Percentiles rank a stretch among this genome's conserved stretches.
Conservation (phyloP, 192 early-diverging fungal species). For the Backusella parvicylindrica region DNA sequence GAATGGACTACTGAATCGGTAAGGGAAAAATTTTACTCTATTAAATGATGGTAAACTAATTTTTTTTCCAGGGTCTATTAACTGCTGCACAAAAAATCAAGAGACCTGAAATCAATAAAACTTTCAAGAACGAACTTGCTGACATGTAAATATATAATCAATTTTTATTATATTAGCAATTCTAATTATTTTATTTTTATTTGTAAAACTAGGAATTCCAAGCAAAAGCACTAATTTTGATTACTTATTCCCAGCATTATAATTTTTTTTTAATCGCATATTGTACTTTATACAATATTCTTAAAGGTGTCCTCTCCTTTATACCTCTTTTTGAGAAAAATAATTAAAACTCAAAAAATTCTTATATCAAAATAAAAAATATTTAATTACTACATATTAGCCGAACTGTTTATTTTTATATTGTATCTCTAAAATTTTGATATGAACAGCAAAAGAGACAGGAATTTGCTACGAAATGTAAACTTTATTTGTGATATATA, state of each 20-base stretch:
- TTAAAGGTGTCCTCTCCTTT: neutral
- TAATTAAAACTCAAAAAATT: neutral
- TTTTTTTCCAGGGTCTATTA: constrained; percentile 48
- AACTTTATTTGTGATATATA: neutral
- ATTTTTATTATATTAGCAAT: neutral
- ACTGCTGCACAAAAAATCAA: constrained; percentile 92
- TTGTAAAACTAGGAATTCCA: neutral
- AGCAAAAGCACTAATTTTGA: constrained; percentile 5
- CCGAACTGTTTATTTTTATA: too few species aligned
- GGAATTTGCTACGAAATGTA: neutral
- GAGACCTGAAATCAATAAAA: constrained; percentile 67
- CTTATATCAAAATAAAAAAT: neutral
- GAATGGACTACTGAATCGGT: constrained; percentile 91
- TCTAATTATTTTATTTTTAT: neutral
- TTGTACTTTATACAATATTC: neutral
- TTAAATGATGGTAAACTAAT: neutral
- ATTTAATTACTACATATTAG: neutral
- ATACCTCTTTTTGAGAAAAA: neutral
- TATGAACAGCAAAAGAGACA: neutral
- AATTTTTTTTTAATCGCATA: neutral
- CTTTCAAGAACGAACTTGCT: constrained; percentile 59
- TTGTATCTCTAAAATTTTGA: neutral
- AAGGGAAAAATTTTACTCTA: constrained; percentile 24
- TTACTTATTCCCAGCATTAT: neutral
- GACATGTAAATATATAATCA: constrained; percentile 34